A percentile compares a stretch with the other conserved stretches of the same genome.
phyloP scores from a whole-genome alignment of 352 stramenopile genomes.

The Phytophthora niederhauseri region DNA sequence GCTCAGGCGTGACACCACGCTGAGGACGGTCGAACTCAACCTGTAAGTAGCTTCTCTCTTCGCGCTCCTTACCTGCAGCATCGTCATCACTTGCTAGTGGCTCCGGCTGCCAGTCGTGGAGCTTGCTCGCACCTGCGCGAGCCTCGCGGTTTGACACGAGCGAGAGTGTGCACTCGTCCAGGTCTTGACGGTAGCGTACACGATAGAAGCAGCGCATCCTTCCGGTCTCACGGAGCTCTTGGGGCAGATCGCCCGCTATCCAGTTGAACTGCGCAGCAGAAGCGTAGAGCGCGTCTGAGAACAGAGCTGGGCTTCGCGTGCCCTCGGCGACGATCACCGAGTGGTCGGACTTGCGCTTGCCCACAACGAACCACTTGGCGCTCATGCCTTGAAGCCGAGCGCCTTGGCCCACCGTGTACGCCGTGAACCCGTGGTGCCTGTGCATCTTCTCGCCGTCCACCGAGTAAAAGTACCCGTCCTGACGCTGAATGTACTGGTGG shows the following conservation, averaged over 20 bases:
- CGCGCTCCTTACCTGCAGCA: constrained; percentile 1
- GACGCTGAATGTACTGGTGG: constrained; percentile 88
- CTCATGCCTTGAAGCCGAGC: constrained; percentile 89
- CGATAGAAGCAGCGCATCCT: constrained; percentile 75
- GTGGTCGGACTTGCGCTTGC: constrained; percentile 72
- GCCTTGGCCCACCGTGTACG: constrained; percentile 95
- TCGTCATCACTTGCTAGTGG: constrained; percentile 14
- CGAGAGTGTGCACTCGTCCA: constrained; percentile 70
- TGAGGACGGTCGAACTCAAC: constrained; percentile 87
- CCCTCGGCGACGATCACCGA: constrained; percentile 89
- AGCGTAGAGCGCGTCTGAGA: constrained; percentile 86
- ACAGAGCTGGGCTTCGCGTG: constrained; percentile 92
- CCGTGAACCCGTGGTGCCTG: constrained; percentile 74
- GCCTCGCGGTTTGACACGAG: constrained; percentile 52
- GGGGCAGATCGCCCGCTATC: constrained; percentile 69
- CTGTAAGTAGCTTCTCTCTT: constrained; percentile 44
- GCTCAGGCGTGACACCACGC: constrained; percentile 82
- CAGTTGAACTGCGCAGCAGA: constrained; percentile 88
- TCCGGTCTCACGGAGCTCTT: constrained; percentile 45
- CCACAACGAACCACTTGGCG: constrained; percentile 92
- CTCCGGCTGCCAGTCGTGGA: constrained; percentile 58
- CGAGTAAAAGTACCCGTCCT: constrained; percentile 83
- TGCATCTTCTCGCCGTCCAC: constrained; percentile 70
- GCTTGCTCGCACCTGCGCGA: constrained; percentile 36
- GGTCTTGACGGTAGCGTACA: constrained; percentile 80